Evolutionary conservation across 306 rosid genomes (phyloP), one percentile per base, ranked within the genome.

Genomic region (Sindora glabra): DNA sequence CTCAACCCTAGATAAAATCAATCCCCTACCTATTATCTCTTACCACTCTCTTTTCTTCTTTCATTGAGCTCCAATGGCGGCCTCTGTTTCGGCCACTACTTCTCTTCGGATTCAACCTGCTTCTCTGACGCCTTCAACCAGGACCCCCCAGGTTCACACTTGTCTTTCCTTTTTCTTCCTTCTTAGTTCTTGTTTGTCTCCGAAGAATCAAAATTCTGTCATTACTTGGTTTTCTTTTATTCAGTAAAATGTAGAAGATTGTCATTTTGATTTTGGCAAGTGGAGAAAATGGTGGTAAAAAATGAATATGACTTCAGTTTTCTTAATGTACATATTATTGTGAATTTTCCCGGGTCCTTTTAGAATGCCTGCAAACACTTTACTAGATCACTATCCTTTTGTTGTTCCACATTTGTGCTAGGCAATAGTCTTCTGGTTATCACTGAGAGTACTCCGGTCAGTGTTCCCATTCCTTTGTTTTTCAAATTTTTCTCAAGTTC

Each of bases 61-160:
- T 62, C 22, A 61, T 47, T 25, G 26, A 59, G 38, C 86, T 72
- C 33, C 71, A 69, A 86, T 79, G n/a, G n/a, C n/a, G 94, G 83
- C 89, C 24, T 74, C 86, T 30, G 53, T 77, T 74, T 79, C 89
- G 69, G 78, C 85, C 51, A 47, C 87, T 69, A 47, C 87, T 69
- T 73, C 64, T 46, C 66, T 81, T 32, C 2, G 40, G 23, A 73
- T 81, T 58, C 68, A 68, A 47, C 66, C 71, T n/a, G n/a, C n/a
- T 27, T 65, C 74, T 54, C 67, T 82, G 47, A 76, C 50, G 19
- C 56, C 55, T 10, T 71, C 75, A 14, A 53, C 33, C 56, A 48
- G 33, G 7, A 61, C 58, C 13, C 29, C 14, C 68, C 77, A 76
- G 82, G 88, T 79, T 56, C 42, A 14, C n/a, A 17, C 9, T 12